phyloP scores from a whole-genome alignment of 2,329 filamentous ascomycete species.

The Pyrenochaeta sp. region DNA sequence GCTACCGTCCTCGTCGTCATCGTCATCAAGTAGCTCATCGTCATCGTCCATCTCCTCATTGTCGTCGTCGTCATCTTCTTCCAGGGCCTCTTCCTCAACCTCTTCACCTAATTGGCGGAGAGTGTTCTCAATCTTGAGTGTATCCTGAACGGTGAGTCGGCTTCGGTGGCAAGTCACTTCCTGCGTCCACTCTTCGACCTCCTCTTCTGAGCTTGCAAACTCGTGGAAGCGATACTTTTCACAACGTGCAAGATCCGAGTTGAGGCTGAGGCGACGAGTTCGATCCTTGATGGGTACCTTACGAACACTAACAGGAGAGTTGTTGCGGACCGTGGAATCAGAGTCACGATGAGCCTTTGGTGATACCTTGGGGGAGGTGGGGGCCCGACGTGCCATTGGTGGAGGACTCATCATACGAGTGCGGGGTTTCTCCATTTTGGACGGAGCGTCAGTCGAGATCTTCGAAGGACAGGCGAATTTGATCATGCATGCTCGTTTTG shows the following conservation, averaged over 20 bases:
- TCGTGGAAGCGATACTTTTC: constrained; percentile 78
- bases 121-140: constrained; percentile 85
- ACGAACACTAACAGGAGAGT: constrained; percentile 54
- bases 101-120: constrained; percentile 88
- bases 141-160: constrained; percentile 88
- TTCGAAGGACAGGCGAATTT: constrained; percentile 76
- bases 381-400: constrained; percentile 38
- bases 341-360: constrained; percentile 55
- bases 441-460: constrained; percentile 50
- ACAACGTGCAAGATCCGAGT: constrained; percentile 58
- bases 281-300: constrained; percentile 45
- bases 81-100: constrained; percentile 84
- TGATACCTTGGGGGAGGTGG: constrained; percentile 38
- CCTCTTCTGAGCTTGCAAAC: constrained; percentile 84
- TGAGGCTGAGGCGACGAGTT: constrained; percentile 44
- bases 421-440: constrained; percentile 45
- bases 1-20: constrained; percentile 57
- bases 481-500: constrained; percentile 68
- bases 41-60: constrained; percentile 53
- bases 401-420: constrained; percentile 55
- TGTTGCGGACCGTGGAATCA: constrained; percentile 59
- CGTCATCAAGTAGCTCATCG: constrained; percentile 57
- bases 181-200: constrained; percentile 92
- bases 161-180: constrained; percentile 68
- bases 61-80: constrained; percentile 60